Base-by-base conservation (phyloP, 352 stramenopile genomes). In the Pythium aquatile region DNA sequence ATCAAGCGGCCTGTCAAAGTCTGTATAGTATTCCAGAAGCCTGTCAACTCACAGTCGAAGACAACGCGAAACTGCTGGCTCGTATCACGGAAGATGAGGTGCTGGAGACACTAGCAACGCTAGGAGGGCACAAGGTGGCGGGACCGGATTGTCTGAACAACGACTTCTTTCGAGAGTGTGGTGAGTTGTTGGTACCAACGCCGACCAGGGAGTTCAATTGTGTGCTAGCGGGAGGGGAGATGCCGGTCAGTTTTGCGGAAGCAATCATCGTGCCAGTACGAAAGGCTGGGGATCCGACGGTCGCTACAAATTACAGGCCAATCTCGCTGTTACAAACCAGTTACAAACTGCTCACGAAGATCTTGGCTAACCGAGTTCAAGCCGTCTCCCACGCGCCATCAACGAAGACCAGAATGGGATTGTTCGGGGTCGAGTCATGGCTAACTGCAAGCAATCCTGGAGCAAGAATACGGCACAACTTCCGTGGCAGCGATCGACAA, bases 341-440 rank as follows among this genome's bases (percentile, higher is more conserved):
- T 32, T 78, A 75, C 67, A 78, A 78, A 39, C 58, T 78, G 17
- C 30, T 73, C 16, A 61, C 67, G 5, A 55, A 56, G 26, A 17
- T 77, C 0, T 6, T 77, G 1, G 66, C 63, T 0, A 8, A 3
- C 0, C 42, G 66, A 0, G 1, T 77, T 0, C 70, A 77, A 47
- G 0, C 7, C 1, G 55, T 14, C 52, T 68, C 2, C 3, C 20
- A 0, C 9, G 2, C 13, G 26, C 70, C 1, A 64, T 76, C 54
- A 55, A 58, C 17, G n/a, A 26, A 0, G 65, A 71, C 32, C 67
- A 78, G n/a, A 62, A 73, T 17, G 71, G 71, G 0, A 73, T 78
- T 40, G 62, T 76, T 0, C 54, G 62, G 0, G 55, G 58, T 2
- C 37, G 65, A 17, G 28, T 17, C 0, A 14, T 70, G 24, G 35